Evolutionary conservation across 106 monocot genomes (phyloP).

Genomic region (Cymbidium sinense): DNA sequence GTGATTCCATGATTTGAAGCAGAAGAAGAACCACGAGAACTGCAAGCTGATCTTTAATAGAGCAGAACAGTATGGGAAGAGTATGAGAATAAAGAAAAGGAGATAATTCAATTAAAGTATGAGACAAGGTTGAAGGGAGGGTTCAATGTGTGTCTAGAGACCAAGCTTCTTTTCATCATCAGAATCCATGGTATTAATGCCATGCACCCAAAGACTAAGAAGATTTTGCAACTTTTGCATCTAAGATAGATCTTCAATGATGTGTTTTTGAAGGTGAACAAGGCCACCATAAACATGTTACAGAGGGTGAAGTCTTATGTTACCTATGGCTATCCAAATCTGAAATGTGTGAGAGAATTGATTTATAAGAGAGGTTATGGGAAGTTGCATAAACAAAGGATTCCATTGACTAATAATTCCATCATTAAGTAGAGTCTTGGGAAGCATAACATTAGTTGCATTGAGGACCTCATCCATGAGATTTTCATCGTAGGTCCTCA

Average conservation of each 20-base stretch:
- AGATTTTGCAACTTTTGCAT: too few relatives aligned
- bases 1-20: too few relatives aligned
- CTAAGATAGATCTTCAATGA: conserved; percentile 24
- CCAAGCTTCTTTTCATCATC: conserved; percentile 64
- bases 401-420: conserved; percentile 36
- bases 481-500: conserved; percentile 49
- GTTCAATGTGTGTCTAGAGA: conserved; percentile 59
- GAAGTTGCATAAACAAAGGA: conserved; percentile 40
- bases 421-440: conserved; percentile 41
- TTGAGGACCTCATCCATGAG: conserved; percentile 51
- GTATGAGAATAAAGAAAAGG: conserved; percentile 51
- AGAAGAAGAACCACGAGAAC: conserved; percentile 41
- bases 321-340: conserved; percentile 34
- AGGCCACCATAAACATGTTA: conserved; percentile 24
- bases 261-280: conserved; percentile 22
- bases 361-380: conserved; percentile 50
- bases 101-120: conserved; percentile 50
- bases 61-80: conserved; percentile 49
- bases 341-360: conserved; percentile 42
- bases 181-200: conserved; percentile 30
- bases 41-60: conserved; percentile 48
- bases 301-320: conserved; percentile 26
- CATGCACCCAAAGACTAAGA: too few relatives aligned
- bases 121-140: conserved; percentile 64
- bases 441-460: conserved; percentile 33